Conservation (phyloP, 169 alveolate genomes). For the Plasmodium inui region DNA sequence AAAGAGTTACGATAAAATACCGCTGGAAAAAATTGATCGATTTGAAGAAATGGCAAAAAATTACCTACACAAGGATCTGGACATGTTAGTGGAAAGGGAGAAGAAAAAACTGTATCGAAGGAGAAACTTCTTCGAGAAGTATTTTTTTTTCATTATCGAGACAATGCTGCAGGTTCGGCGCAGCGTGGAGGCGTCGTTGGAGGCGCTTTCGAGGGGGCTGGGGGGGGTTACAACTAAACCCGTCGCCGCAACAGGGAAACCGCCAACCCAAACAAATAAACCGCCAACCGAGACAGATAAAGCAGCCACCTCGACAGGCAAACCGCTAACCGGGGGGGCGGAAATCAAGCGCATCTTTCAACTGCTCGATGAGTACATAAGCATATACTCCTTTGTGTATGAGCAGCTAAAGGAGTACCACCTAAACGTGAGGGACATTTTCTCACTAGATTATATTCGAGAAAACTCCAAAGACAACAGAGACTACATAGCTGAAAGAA, state of each 20-base stretch:
- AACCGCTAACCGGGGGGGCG: background rate
- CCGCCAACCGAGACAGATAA: background rate
- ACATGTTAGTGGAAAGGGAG: background rate
- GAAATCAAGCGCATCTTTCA: background rate
- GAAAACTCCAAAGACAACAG: slow-evolving; percentile 13
- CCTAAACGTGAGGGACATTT: background rate
- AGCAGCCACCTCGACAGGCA: background rate
- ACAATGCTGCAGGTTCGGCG: slow-evolving; percentile 1
- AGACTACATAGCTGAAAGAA: background rate
- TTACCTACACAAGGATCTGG: background rate
- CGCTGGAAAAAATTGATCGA: background rate
- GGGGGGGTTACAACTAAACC: too few species aligned
- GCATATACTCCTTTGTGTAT: slow-evolving; percentile 11
- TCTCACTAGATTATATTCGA: slow-evolving; percentile 20
- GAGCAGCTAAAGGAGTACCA: background rate
- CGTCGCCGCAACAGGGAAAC: background rate
- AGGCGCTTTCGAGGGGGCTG: background rate
- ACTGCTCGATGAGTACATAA: slow-evolving; percentile 13
- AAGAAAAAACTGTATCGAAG: slow-evolving; percentile 7
- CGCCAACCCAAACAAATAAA: background rate
- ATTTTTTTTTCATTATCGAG: slow-evolving; percentile 17
- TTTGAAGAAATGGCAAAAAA: slow-evolving; percentile 16
- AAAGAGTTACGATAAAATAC: slow-evolving; percentile 12
- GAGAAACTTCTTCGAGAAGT: slow-evolving; percentile 6
- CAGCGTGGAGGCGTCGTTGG: background rate